Conservation (phyloP, 2,329 filamentous ascomycete species). For the Fusarium buxicola region DNA sequence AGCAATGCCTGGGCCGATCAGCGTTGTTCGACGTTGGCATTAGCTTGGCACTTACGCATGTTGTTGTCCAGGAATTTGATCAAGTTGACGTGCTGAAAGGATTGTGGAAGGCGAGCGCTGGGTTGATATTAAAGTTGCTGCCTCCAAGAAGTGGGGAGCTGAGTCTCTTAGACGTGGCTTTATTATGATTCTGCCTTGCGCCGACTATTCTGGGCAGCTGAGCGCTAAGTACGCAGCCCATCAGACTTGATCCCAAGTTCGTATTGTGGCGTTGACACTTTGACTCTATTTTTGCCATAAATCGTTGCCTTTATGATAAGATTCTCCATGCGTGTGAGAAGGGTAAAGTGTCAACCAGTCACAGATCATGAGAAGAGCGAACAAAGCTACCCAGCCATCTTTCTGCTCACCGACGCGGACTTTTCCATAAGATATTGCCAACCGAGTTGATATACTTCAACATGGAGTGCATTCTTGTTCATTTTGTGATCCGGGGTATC, state of each 20-base stretch:
- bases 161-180: slow-evolving; percentile 38
- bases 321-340: too few relatives aligned
- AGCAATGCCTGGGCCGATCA: slow-evolving; percentile 34
- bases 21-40: neutral
- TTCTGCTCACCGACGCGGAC: too few relatives aligned
- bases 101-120: rapidly evolving
- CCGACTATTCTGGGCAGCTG: slow-evolving; percentile 4
- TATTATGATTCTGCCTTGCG: slow-evolving; percentile 30
- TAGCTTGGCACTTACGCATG: slow-evolving; percentile 31
- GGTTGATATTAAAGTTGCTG: slow-evolving; percentile 36
- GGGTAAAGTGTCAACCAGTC: too few relatives aligned
- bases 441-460: too few relatives aligned
- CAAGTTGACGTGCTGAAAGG: neutral
- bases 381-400: too few relatives aligned
- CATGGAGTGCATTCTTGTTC: neutral
- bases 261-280: neutral
- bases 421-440: too few relatives aligned
- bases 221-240: slow-evolving; percentile 6
- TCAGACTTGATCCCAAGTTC: slow-evolving; percentile 1
- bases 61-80: neutral
- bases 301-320: too few relatives aligned
- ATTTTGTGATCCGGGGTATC: slow-evolving; percentile 27
- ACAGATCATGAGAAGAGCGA: too few relatives aligned
- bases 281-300: too few relatives aligned
- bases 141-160: slow-evolving; percentile 39